phyloP scores from a whole-genome alignment of 768 basidiomycete genomes.

The Psilocybe tampanensis region DNA sequence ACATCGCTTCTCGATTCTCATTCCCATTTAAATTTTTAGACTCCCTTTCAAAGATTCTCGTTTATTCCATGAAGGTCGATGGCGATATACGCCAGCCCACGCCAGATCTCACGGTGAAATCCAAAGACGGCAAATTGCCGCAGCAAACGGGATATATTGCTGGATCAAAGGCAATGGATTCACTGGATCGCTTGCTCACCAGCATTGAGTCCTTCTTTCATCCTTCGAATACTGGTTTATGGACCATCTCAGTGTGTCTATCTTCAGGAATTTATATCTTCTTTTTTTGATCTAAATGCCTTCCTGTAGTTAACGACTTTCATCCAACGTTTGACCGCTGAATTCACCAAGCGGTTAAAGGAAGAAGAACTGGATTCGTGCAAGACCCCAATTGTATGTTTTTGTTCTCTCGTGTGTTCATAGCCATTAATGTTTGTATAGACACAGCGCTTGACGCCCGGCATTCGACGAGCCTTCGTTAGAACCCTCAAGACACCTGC shows the following conservation, averaged over 20 bases:
- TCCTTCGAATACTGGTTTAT: slow-evolving; percentile 87
- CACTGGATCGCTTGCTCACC: slow-evolving; percentile 84
- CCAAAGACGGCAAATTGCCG: slow-evolving; percentile 27
- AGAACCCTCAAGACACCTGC: slow-evolving; percentile 81
- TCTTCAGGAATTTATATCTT: not conserved
- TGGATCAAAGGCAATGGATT: slow-evolving; percentile 87
- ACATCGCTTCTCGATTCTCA: not conserved
- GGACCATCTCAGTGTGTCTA: slow-evolving; percentile 63
- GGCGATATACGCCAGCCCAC: slow-evolving; percentile 55
- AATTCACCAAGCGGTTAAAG: slow-evolving; percentile 78
- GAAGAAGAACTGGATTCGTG: slow-evolving; percentile 80
- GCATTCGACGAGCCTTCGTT: slow-evolving; percentile 84
- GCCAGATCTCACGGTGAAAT: slow-evolving; percentile 21
- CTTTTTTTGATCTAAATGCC: slow-evolving; percentile 7
- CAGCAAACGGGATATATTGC: slow-evolving; percentile 62
- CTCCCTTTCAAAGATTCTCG: slow-evolving; percentile 80
- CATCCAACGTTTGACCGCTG: slow-evolving; percentile 68
- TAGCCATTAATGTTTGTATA: slow-evolving; percentile 23
- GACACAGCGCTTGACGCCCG: slow-evolving; percentile 77
- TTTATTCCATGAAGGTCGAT: slow-evolving; percentile 90
- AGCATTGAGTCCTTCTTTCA: slow-evolving; percentile 96
- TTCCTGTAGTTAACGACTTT: slow-evolving; percentile 60
- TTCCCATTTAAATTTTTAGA: slow-evolving; percentile 39
- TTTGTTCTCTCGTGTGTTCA: not conserved
- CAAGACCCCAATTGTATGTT: slow-evolving; percentile 72